Percentiles rank a stretch among this genome's conserved stretches.
Evolutionary conservation across 768 basidiomycete genomes (phyloP).

Genomic region (Auriscalpium microsporum): DNA sequence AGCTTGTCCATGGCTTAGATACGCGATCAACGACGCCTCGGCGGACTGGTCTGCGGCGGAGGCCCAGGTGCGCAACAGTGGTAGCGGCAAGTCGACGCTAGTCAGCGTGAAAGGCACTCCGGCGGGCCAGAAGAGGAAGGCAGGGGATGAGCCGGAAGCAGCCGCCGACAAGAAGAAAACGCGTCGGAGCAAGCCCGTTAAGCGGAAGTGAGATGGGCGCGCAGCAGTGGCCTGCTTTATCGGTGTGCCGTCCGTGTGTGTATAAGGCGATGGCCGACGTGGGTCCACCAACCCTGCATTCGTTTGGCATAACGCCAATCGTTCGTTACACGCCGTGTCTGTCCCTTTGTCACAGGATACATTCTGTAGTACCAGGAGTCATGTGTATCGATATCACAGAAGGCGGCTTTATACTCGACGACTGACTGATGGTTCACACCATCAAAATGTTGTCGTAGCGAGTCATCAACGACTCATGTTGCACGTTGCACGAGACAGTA

Average conservation of each 20-base stretch:
- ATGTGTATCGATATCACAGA: no score
- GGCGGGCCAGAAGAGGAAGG: slow-evolving; percentile 51
- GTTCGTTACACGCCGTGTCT: no score
- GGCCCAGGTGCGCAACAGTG: slow-evolving; percentile 50
- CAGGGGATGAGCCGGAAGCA: slow-evolving; percentile 29
- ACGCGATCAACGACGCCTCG: slow-evolving; percentile 61
- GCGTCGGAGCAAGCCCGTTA: slow-evolving; percentile 42
- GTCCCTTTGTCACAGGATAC: no score
- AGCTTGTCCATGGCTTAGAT: slow-evolving; percentile 33
- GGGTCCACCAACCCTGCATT: no score
- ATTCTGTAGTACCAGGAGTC: no score
- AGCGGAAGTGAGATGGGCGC: slow-evolving; percentile 17
- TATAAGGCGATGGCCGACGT: no score
- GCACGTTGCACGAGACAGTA: slow-evolving; percentile 12
- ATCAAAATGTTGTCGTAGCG: slow-evolving; percentile 13
- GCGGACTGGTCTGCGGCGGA: slow-evolving; percentile 74
- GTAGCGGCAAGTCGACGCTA: slow-evolving; percentile 50
- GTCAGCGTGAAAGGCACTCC: slow-evolving; percentile 60
- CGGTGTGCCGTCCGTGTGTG: no score
- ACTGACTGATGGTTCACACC: slow-evolving; percentile 15
- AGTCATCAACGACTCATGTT: slow-evolving; percentile 21
- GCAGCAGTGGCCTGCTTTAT: no score
- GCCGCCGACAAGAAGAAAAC: slow-evolving; percentile 30
- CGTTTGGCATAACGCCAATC: no score
- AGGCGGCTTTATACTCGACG: background rate